phyloP scores from a whole-genome alignment of 2,329 filamentous ascomycete species.

The Calonectria crousiana region DNA sequence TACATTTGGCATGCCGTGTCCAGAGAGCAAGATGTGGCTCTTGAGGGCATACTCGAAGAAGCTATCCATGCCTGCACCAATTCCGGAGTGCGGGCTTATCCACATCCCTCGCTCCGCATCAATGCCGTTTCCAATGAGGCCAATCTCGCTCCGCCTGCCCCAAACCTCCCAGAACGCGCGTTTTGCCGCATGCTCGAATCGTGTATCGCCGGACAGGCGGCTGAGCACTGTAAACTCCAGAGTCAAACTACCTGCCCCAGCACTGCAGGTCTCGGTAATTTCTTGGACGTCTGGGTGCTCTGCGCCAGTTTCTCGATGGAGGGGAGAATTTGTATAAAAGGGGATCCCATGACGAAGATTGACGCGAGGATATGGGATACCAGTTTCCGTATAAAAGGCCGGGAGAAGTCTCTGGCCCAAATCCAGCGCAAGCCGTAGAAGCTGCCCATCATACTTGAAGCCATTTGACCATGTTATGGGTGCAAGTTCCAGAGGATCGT shows the following conservation, averaged over 20 bases:
- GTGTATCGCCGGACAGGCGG: slow-evolving; percentile 83
- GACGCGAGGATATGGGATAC: slow-evolving; percentile 93
- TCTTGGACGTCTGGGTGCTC: slow-evolving; percentile 65
- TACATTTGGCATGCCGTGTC: slow-evolving; percentile 70
- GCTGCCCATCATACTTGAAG: slow-evolving; percentile 88
- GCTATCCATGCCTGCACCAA: slow-evolving; percentile 96
- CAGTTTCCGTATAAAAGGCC: slow-evolving; percentile 91
- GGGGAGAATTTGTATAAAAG: slow-evolving; percentile 88
- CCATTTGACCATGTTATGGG: slow-evolving; percentile 80
- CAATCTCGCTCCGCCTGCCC: slow-evolving; percentile 85
- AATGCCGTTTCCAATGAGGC: slow-evolving; percentile 90
- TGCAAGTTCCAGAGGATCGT: slow-evolving; percentile 59
- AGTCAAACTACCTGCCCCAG: slow-evolving; percentile 94
- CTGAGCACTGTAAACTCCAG: slow-evolving; percentile 94
- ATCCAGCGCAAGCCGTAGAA: slow-evolving; percentile 90
- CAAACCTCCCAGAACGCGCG: slow-evolving; percentile 98
- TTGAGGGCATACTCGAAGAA: slow-evolving; percentile 99
- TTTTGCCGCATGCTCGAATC: slow-evolving; percentile 93
- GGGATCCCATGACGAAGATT: slow-evolving; percentile 92
- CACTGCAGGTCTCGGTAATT: slow-evolving; percentile 96
- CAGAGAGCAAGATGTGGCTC: slow-evolving; percentile 89
- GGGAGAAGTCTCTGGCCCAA: slow-evolving; percentile 86
- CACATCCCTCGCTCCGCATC: slow-evolving; percentile 92
- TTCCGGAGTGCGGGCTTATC: slow-evolving; percentile 90
- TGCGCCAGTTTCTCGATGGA: slow-evolving; percentile 67